phyloP scores from a whole-genome alignment of 345 rosid species.

The Bretschneidera sinensis region DNA sequence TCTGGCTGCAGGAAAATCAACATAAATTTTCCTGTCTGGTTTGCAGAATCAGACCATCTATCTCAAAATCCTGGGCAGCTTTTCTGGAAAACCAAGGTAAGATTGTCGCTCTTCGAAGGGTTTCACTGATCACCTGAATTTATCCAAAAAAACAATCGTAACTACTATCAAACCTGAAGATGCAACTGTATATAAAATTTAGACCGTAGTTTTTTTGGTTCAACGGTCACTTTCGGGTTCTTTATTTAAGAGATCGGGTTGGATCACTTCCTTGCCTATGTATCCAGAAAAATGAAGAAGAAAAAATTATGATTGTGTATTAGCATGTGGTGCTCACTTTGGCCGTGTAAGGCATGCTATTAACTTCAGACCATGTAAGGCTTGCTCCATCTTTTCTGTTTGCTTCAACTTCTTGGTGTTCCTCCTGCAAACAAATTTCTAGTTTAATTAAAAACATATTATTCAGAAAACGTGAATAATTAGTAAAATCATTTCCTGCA shows the following conservation, averaged over 20 bases:
- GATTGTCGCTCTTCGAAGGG: constrained; percentile 55
- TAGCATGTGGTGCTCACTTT: constrained; percentile 36
- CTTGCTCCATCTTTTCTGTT: constrained; percentile 31
- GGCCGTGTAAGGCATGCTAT: constrained; percentile 53
- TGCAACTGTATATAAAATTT: too few relatives aligned
- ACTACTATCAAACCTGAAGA: too few relatives aligned
- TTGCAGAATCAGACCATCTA: constrained; percentile 36
- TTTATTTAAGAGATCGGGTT: too few relatives aligned
- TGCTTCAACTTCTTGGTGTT: constrained; percentile 36
- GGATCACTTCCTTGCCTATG: too few relatives aligned
- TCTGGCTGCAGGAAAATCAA: not conserved
- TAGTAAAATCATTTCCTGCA: too few relatives aligned
- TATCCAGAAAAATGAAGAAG: too few relatives aligned
- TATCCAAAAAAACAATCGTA: too few relatives aligned
- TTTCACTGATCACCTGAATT: constrained; percentile 51
- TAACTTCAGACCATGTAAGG: constrained; percentile 52
- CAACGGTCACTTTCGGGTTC: too few relatives aligned
- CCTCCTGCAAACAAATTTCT: constrained; percentile 39
- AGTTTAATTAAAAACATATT: not conserved
- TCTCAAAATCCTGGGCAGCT: constrained; percentile 61
- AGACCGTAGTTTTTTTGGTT: too few relatives aligned
- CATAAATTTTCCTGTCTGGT: too few relatives aligned
- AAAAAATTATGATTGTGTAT: too few relatives aligned
- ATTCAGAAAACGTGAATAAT: too few relatives aligned
- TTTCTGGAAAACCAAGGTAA: constrained; percentile 65